Conservation (phyloP, 2,329 filamentous ascomycete genomes). For the Xylaria sp. region DNA sequence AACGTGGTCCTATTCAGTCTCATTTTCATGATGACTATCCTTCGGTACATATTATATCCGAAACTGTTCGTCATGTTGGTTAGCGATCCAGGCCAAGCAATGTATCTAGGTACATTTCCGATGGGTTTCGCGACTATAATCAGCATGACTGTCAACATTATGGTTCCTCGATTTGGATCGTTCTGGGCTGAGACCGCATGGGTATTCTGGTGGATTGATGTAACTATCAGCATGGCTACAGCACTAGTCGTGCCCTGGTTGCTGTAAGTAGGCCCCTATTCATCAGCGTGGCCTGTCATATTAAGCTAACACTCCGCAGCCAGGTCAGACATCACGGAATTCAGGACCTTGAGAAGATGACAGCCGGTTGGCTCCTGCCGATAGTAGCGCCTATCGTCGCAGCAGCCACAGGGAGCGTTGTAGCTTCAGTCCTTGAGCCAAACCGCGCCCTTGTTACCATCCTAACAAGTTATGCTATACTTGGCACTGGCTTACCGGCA, state of each 20-base stretch:
- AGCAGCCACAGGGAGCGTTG: background rate
- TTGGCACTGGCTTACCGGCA: no score
- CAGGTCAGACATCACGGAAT: background rate
- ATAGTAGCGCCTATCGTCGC: background rate
- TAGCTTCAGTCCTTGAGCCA: background rate
- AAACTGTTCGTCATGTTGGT: background rate
- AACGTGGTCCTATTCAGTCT: background rate
- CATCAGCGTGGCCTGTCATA: background rate
- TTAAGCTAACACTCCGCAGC: background rate
- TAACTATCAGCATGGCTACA: background rate
- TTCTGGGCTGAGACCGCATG: background rate
- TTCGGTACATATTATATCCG: background rate
- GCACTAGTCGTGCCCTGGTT: background rate
- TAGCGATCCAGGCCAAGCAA: background rate
- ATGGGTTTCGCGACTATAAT: background rate
- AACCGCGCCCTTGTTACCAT: background rate
- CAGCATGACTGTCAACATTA: background rate
- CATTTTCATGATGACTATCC: background rate
- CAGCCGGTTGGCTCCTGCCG: background rate
- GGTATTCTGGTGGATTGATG: background rate
- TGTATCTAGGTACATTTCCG: background rate
- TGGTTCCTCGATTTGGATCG: background rate
- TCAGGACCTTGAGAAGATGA: background rate
- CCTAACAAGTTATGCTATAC: background rate
- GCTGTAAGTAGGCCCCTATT: background rate